A percentile compares a stretch with the other conserved stretches of the same genome.
Conservation (phyloP, 169 alveolate species). For the Plasmodium billcollinsi region DNA sequence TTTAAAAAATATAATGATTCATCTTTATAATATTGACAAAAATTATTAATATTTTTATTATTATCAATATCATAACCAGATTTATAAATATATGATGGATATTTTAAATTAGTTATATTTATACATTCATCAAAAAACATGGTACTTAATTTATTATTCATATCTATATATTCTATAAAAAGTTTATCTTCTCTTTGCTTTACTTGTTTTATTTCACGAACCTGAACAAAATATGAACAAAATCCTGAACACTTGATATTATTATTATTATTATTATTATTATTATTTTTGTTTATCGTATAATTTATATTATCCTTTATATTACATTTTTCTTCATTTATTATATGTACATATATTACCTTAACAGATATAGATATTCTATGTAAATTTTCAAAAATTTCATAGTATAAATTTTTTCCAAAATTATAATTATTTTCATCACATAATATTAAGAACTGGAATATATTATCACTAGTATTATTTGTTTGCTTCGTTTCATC, state of each 20-base stretch:
- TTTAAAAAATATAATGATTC: slow-evolving; percentile 47
- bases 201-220: slow-evolving; percentile 3
- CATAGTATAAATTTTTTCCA: slow-evolving; percentile 14
- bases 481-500: neutral
- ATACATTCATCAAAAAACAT: slow-evolving; percentile 41
- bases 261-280: neutral
- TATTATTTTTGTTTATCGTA: no score
- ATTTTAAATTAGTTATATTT: slow-evolving; percentile 32
- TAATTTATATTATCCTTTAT: no score
- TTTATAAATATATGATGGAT: slow-evolving; percentile 42
- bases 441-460: slow-evolving; percentile 2
- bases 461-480: neutral
- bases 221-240: slow-evolving; percentile 21
- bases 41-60: slow-evolving; percentile 2
- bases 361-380: neutral
- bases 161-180: slow-evolving; percentile 21
- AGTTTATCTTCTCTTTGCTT: slow-evolving; percentile 3
- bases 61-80: neutral
- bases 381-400: slow-evolving; percentile 18
- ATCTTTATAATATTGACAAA: slow-evolving; percentile 26
- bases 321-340: no score
- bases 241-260: neutral
- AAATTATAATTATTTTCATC: slow-evolving; percentile 7
- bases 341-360: slow-evolving; percentile 8
- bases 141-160: neutral